These are phyloP conservation scores for Ganoderma meredithae DNA, from an alignment of 1,284 basidiomycete species.

Conservation along the genomic window DNA sequence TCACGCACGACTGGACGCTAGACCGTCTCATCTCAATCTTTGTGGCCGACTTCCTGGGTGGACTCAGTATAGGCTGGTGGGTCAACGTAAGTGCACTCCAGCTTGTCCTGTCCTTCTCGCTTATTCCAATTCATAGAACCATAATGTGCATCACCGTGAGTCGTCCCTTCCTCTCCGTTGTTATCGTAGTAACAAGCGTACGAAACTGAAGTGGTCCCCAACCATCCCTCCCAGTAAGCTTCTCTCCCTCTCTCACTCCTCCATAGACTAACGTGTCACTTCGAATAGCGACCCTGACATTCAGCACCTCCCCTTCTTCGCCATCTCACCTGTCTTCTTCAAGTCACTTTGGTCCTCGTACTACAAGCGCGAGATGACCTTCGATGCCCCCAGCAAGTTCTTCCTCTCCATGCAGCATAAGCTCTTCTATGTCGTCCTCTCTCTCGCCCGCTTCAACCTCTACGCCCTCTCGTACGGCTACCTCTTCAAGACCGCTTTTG, in stretches of 20 bases:
- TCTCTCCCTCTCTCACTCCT: slow-evolving; percentile 9
- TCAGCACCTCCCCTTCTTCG: slow-evolving; percentile 96
- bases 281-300: slow-evolving; percentile 89
- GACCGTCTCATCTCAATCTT: slow-evolving; percentile 86
- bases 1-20: slow-evolving; percentile 86
- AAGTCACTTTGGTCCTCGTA: slow-evolving; percentile 91
- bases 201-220: slow-evolving; percentile 81
- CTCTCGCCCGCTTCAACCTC: slow-evolving; percentile 95
- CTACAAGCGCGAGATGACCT: slow-evolving; percentile 88
- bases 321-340: slow-evolving; percentile 90
- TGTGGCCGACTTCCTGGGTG: slow-evolving; percentile 90
- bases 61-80: slow-evolving; percentile 98
- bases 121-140: slow-evolving; percentile 67
- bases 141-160: slow-evolving; percentile 95
- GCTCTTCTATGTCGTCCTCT: slow-evolving; percentile 93
- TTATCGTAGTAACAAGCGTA: slow-evolving; percentile 15
- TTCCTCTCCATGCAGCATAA: slow-evolving; percentile 88
- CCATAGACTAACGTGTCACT: slow-evolving; percentile 35
- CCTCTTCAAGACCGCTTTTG: slow-evolving; percentile 70
- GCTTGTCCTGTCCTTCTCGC: neutral
- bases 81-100: slow-evolving; percentile 75
- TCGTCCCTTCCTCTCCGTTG: slow-evolving; percentile 30
- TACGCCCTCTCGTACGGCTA: slow-evolving; percentile 89
- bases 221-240: slow-evolving; percentile 93
- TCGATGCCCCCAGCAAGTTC: slow-evolving; percentile 75